A percentile compares a stretch with the other conserved stretches of the same genome.
phyloP scores from a whole-genome alignment of 192 early-diverging fungal genomes.

The Umbelopsis vinacea region DNA sequence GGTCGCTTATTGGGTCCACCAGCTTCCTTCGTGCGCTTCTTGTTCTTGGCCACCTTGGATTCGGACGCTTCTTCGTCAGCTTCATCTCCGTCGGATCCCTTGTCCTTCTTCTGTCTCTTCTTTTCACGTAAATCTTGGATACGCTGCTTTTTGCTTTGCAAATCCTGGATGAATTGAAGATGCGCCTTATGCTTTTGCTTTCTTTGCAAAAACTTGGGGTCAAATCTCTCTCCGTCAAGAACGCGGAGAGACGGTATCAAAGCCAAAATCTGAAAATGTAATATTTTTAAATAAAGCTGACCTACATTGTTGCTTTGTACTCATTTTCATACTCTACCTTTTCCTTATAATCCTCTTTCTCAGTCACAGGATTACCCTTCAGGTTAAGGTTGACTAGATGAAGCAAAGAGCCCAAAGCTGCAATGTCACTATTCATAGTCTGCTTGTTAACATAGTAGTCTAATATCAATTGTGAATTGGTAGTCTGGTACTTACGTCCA shows the following conservation, averaged over 20 bases:
- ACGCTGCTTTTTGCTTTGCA: constrained; percentile 46
- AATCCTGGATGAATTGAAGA: constrained; percentile 39
- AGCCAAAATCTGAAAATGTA: constrained; percentile 47
- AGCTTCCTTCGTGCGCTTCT: neutral
- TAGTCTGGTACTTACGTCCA: constrained; percentile 48
- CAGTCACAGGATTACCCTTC: constrained; percentile 68
- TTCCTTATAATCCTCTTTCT: constrained; percentile 55
- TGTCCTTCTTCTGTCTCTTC: constrained; percentile 52
- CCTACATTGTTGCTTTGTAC: neutral
- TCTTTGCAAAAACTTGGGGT: constrained; percentile 69
- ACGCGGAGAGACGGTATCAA: constrained; percentile 68
- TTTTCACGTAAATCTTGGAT: constrained; percentile 42
- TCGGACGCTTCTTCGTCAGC: constrained; percentile 10
- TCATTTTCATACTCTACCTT: constrained; percentile 42
- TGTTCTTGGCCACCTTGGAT: neutral
- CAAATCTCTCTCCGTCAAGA: constrained; percentile 77
- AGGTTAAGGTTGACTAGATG: constrained; percentile 69
- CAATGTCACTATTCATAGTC: constrained; percentile 49
- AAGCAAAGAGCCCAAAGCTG: constrained; percentile 52
- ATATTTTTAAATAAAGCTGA: neutral
- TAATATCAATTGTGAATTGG: neutral
- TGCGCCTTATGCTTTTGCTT: constrained; percentile 64
- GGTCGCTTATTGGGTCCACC: constrained; percentile 11
- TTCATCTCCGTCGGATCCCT: constrained; percentile 42
- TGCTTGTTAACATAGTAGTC: neutral